phyloP scores from a whole-genome alignment of 768 basidiomycete species.

The Rhizopogon salebrosus region DNA sequence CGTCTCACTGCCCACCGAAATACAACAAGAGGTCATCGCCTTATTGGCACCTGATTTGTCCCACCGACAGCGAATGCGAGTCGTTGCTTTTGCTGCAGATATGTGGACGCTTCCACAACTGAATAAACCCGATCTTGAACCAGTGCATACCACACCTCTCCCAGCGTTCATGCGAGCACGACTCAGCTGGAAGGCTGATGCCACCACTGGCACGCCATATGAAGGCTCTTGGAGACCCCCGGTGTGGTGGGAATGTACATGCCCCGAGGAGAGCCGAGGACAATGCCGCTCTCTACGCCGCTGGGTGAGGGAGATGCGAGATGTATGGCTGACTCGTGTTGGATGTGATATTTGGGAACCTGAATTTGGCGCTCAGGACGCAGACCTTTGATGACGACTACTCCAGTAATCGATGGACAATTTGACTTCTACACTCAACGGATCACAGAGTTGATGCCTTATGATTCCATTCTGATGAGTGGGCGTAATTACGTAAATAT shows the following conservation, averaged over 20 bases:
- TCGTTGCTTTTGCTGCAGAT: conserved; percentile 47
- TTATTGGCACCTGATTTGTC: conserved; percentile 56
- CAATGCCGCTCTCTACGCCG: conserved; percentile 23
- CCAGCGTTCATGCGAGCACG: conserved; percentile 4
- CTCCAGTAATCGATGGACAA: not conserved
- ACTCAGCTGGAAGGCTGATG: conserved; percentile 5
- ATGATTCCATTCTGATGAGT: not conserved
- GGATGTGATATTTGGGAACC: conserved; percentile 43
- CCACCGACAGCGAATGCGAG: conserved; percentile 45
- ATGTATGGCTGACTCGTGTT: conserved; percentile 42
- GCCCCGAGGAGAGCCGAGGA: conserved; percentile 18
- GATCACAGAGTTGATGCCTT: not conserved
- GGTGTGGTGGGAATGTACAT: conserved; percentile 28
- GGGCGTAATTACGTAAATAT: too few species aligned
- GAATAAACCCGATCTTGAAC: conserved; percentile 13
- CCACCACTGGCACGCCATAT: conserved; percentile 8
- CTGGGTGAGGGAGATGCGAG: conserved; percentile 38
- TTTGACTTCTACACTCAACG: not conserved
- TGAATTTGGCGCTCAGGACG: not conserved
- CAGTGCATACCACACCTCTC: conserved; percentile 1
- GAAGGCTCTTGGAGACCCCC: conserved; percentile 33
- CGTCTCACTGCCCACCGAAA: conserved; percentile 46
- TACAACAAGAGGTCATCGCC: conserved; percentile 53
- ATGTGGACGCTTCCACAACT: conserved; percentile 38
- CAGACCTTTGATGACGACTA: not conserved